Conservation (phyloP, 2,329 filamentous ascomycete species). For the Diaporthe sp. region DNA sequence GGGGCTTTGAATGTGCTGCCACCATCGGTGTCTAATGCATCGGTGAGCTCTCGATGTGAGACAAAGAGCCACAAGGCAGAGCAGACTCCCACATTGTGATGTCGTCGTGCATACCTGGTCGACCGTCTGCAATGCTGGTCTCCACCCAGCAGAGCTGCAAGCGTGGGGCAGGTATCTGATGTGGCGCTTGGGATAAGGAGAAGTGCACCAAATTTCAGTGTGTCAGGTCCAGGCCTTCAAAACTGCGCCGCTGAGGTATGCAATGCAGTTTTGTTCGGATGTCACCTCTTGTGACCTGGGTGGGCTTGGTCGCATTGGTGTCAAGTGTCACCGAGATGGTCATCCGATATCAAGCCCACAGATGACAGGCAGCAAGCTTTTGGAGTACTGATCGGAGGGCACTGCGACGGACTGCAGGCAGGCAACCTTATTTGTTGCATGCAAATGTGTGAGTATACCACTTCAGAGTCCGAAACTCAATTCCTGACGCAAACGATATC, state of each 20-base stretch:
- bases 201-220: not conserved
- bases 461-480: constrained; percentile 16
- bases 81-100: constrained; percentile 18
- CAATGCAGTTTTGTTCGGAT: not conserved
- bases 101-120: constrained; percentile 23
- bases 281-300: not conserved
- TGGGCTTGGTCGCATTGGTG: constrained; percentile 12
- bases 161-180: not conserved
- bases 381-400: constrained; percentile 41
- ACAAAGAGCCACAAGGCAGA: constrained; percentile 23
- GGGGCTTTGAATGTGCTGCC: constrained; percentile 1
- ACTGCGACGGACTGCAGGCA: not conserved
- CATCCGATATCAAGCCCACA: constrained; percentile 21
- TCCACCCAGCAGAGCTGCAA: constrained; percentile 4
- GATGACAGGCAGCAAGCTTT: constrained; percentile 12
- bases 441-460: constrained; percentile 12
- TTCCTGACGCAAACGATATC: not conserved
- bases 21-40: not conserved
- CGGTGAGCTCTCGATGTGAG: constrained; percentile 20
- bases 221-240: not conserved
- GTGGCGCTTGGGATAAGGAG: not conserved
- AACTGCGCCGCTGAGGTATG: not conserved
- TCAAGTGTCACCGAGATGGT: not conserved
- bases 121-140: not conserved
- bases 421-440: constrained; percentile 46